Evolutionary conservation across 2,329 filamentous ascomycete species (phyloP), one percentile per base, ranked within the genome.

Genomic region (Apiospora aurea): DNA sequence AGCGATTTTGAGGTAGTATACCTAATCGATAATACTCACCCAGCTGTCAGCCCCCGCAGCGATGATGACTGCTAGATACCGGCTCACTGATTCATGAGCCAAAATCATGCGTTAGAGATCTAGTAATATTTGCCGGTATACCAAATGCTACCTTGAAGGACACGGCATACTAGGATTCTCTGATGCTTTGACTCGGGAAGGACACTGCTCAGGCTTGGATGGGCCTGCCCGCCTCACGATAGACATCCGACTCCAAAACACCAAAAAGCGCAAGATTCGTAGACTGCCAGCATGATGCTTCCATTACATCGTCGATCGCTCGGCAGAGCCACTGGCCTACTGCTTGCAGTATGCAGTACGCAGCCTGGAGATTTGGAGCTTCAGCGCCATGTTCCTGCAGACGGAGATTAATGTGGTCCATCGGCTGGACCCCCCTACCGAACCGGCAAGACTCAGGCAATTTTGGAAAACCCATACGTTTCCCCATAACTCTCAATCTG

Each of bases 371-470:
- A 64, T 64, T 64, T 64, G 34, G 57, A 64, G 57, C 57, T 64
- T 64, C 57, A 38, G 57, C 57, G 34, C 57, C 57, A 64, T 64
- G 57, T 64, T 64, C 57, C 57, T 64, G 57, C 34, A 64, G 57
- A 64, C 57, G 57, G 57, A 64, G 57, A 64, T 64, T 64, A 64
- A 64, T 64, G 57, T 64, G 57, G 57, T 41, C 57, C 57, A 21
- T 64, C 57, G 57, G 57, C 14, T 64, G 10, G 10, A 21, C 53
- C 57, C 57, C 57, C 57, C 57, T 64, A 64, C 57, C 57, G 57
- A 64, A 64, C 29, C 16, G 57, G 18, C 34, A 64, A 64, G 57
- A 41, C 57, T 41, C 57, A 41, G 34, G 29, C 57, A 64, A 64
- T 41, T 34, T 64, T 64, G 57, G n/a, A 41, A 24, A 41, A 64